Percentiles rank a stretch among this genome's conserved stretches.
phyloP scores from a whole-genome alignment of 73 alveolate species.

The Paramecium sonneborni region DNA sequence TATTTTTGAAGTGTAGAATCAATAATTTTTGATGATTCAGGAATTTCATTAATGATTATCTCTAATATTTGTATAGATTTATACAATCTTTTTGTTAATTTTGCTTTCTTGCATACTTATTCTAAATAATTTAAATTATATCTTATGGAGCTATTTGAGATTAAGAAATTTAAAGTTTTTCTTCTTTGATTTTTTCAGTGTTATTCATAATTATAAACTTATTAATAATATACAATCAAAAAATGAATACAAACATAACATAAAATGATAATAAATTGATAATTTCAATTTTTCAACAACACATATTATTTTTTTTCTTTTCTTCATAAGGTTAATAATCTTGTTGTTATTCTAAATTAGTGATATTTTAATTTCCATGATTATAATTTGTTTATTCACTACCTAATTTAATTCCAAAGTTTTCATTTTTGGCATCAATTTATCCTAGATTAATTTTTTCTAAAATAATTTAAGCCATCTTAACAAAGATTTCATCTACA shows the following conservation, averaged over 20 bases:
- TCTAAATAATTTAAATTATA: not conserved
- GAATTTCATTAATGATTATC: not conserved
- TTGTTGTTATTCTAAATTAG: not conserved
- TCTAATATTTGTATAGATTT: not conserved
- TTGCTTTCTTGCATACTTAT: not conserved
- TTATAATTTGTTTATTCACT: not conserved
- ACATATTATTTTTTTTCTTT: not conserved
- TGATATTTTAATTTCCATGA: not conserved
- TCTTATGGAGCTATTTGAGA: not conserved
- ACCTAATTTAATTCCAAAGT: constrained; percentile 57
- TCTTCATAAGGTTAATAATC: not conserved
- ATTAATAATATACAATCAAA: not conserved
- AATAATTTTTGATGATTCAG: constrained; percentile 6
- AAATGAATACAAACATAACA: not conserved
- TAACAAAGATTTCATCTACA: constrained; percentile 63
- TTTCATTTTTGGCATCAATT: constrained; percentile 49
- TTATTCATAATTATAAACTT: not conserved
- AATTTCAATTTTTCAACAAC: constrained; percentile 33
- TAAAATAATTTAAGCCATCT: constrained; percentile 37
- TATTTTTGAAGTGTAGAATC: not conserved
- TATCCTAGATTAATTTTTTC: constrained; percentile 57
- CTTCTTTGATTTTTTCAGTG: not conserved
- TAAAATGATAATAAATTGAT: not conserved
- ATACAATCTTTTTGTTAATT: not conserved
- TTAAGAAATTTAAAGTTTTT: not conserved